A percentile compares a stretch with the other conserved stretches of the same genome.
phyloP scores from a whole-genome alignment of 257 asterid genomes.

The Solanum dulcamara region DNA sequence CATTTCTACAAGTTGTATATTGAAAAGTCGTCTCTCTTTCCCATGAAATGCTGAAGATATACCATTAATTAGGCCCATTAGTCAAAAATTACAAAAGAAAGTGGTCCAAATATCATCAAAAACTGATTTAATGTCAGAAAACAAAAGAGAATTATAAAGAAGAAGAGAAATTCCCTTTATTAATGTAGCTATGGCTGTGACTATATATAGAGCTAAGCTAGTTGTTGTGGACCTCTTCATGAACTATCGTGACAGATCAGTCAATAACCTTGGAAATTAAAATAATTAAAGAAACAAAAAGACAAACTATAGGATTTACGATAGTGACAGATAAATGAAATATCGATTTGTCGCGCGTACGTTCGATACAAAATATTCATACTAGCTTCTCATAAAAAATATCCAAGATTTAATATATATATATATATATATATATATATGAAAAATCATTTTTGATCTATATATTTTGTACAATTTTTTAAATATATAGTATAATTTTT shows the following conservation, averaged over 20 bases:
- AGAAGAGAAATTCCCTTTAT: conserved; percentile 1
- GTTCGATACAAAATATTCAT: not conserved
- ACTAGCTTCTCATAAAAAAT: too few relatives aligned
- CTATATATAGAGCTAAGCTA: not conserved
- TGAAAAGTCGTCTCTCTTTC: conserved; percentile 18
- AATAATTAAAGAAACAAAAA: not conserved
- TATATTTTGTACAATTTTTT: too few relatives aligned
- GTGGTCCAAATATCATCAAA: conserved; percentile 31
- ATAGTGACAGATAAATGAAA: not conserved
- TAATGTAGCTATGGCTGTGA: not conserved
- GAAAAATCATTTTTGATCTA: too few relatives aligned
- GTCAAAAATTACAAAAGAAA: conserved; percentile 11
- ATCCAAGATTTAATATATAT: too few relatives aligned
- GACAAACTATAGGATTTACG: not conserved
- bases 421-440: too few relatives aligned
- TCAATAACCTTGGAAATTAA: not conserved
- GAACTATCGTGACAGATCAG: not conserved
- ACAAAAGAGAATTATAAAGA: not conserved
- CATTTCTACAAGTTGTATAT: too few relatives aligned
- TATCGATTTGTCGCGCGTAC: not conserved
- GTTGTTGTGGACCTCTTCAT: not conserved
- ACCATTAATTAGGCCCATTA: not conserved
- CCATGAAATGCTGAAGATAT: conserved; percentile 3
- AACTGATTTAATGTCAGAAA: not conserved
- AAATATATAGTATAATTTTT: too few relatives aligned